These are phyloP conservation scores for Takakia lepidozioides DNA, from an alignment of 225 moss, liverwort and hornwort species.

Conservation along the genomic window DNA sequence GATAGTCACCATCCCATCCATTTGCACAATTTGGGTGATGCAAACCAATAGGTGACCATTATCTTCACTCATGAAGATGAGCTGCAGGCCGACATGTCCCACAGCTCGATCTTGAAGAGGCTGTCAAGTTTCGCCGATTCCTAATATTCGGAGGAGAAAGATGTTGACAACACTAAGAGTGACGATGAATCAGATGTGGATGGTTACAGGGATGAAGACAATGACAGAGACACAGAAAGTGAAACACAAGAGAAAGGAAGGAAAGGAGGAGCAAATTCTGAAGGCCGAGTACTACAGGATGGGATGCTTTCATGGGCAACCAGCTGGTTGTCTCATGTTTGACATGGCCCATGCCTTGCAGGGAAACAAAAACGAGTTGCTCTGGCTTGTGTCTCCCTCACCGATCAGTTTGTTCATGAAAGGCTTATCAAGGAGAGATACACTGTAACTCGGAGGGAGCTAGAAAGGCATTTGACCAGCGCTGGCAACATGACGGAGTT, in stretches of 20 bases:
- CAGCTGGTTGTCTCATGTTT: constrained; percentile 85
- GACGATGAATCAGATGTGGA: constrained; percentile 22
- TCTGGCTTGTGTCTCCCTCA: constrained; percentile 92
- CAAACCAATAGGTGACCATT: constrained; percentile 57
- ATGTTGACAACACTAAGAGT: constrained; percentile 28
- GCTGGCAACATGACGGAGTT: constrained; percentile 59
- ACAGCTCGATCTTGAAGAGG: constrained; percentile 45
- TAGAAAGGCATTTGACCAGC: constrained; percentile 63
- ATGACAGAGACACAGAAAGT: constrained; percentile 13
- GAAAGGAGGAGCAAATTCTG: constrained; percentile 29
- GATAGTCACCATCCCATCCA: constrained; percentile 89
- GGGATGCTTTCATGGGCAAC: constrained; percentile 86
- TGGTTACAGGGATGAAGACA: too few species aligned
- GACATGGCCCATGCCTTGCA: constrained; percentile 72
- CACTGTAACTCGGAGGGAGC: constrained; percentile 49
- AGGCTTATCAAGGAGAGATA: constrained; percentile 76
- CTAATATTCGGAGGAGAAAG: constrained; percentile 34
- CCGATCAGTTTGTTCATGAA: constrained; percentile 89
- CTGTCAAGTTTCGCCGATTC: constrained; percentile 39
- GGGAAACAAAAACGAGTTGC: constrained; percentile 80
- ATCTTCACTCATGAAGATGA: constrained; percentile 79
- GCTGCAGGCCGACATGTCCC: constrained; percentile 62
- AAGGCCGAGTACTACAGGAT: constrained; percentile 76
- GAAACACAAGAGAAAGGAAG: constrained; percentile 26
- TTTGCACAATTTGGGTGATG: constrained; percentile 57